Evolutionary conservation across 495 filamentous ascomycete genomes (phyloP).

Genomic region (Aspergillus heteromorphus): DNA sequence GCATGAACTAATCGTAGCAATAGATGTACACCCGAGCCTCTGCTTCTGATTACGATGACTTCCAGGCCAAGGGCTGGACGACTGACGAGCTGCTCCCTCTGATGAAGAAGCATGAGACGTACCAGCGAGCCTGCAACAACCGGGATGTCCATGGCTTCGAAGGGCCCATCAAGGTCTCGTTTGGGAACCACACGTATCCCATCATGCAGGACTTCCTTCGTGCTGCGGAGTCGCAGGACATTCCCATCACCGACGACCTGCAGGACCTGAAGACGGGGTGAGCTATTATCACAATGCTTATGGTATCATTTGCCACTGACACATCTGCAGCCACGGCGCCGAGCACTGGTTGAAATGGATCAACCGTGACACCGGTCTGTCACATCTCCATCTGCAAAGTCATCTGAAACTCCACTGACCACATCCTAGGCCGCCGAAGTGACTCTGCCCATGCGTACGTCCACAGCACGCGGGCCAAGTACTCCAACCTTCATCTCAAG

Average conservation of each 20-base stretch:
- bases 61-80: conserved; percentile 74
- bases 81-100: conserved; percentile 73
- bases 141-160: conserved; percentile 72
- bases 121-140: conserved; percentile 71
- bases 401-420: conserved; percentile 5
- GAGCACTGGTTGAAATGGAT: conserved; percentile 60
- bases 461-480: conserved; percentile 59
- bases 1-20: neutral
- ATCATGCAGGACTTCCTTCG: conserved; percentile 75
- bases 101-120: conserved; percentile 83
- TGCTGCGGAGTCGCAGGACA: conserved; percentile 71
- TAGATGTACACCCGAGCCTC: conserved; percentile 84
- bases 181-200: conserved; percentile 69
- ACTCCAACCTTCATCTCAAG: conserved; percentile 68
- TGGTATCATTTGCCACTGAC: neutral
- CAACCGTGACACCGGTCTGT: conserved; percentile 53
- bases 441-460: conserved; percentile 76
- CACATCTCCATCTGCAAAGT: neutral
- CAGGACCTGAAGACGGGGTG: conserved; percentile 63
- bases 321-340: conserved; percentile 23
- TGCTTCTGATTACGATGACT: conserved; percentile 80
- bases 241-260: conserved; percentile 65
- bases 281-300: conserved; percentile 4
- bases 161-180: conserved; percentile 81
- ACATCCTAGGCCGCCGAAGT: conserved; percentile 36